Evolutionary conservation across 306 rosid species (phyloP).

Genomic region (Senna siamea): DNA sequence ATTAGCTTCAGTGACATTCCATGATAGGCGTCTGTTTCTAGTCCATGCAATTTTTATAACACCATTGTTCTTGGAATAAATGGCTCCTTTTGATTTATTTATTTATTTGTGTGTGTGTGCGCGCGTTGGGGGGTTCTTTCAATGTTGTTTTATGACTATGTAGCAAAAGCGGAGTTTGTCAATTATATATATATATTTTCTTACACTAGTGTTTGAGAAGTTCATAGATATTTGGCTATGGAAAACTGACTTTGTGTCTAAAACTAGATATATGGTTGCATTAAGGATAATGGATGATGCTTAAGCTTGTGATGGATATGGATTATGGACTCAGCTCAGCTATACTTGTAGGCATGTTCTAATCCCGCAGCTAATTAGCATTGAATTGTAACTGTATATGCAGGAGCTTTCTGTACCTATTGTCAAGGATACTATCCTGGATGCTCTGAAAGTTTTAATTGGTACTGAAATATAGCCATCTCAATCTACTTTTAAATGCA

Average conservation of each 20-base stretch:
- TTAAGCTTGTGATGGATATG: conserved; percentile 26
- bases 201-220: background rate
- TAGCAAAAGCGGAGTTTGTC: background rate
- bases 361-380: background rate
- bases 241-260: background rate
- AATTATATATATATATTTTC: background rate
- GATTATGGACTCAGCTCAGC: conserved; percentile 7
- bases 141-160: background rate
- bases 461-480: conserved; percentile 42
- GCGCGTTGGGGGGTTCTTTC: too few relatives aligned
- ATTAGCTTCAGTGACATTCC: background rate
- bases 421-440: conserved; percentile 57
- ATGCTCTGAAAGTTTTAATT: conserved; percentile 60
- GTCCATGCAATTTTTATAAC: background rate
- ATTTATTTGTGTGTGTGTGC: too few relatives aligned
- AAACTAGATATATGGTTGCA: background rate
- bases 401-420: conserved; percentile 58
- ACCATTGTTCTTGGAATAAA: background rate
- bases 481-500: background rate
- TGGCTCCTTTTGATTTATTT: background rate
- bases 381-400: conserved; percentile 25
- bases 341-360: conserved; percentile 1
- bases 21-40: background rate
- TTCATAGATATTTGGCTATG: background rate
- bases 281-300: background rate